These are phyloP conservation scores for Lactarius akahatsu DNA, from an alignment of 768 basidiomycete genomes.

Conservation along the genomic window DNA sequence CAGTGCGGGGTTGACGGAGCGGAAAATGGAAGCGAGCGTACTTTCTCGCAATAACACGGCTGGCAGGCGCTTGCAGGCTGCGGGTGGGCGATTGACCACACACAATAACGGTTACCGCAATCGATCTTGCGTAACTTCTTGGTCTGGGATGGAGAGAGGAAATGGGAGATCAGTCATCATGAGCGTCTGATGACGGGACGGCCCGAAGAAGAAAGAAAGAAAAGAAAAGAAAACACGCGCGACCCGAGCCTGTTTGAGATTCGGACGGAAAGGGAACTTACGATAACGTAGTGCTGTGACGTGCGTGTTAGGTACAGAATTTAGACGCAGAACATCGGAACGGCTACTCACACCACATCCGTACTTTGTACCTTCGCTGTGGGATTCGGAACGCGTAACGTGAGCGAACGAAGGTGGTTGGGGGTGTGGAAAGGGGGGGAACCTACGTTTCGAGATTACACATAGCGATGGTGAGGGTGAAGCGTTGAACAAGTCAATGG, in stretches of 20 bases:
- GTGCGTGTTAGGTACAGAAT: slow-evolving; percentile 27
- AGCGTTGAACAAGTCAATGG: background rate
- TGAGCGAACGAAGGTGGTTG: slow-evolving; percentile 33
- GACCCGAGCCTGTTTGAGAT: slow-evolving; percentile 15
- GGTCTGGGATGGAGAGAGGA: slow-evolving; percentile 41
- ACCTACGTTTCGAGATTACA: slow-evolving; percentile 43
- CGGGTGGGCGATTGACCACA: slow-evolving; percentile 42
- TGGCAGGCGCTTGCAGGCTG: slow-evolving; percentile 36
- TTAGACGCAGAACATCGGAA: slow-evolving; percentile 30
- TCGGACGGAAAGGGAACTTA: slow-evolving; percentile 37
- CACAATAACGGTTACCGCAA: slow-evolving; percentile 49
- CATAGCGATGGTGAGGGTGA: slow-evolving; percentile 31
- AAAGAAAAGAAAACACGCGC: slow-evolving; percentile 4
- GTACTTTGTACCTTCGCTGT: slow-evolving; percentile 70
- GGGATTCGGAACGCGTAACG: slow-evolving; percentile 30
- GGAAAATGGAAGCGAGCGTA: slow-evolving; percentile 27
- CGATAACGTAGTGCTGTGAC: slow-evolving; percentile 65
- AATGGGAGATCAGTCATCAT: background rate
- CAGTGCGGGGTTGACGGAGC: slow-evolving; percentile 15
- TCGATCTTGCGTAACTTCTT: slow-evolving; percentile 52
- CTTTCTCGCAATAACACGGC: slow-evolving; percentile 47
- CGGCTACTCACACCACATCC: slow-evolving; percentile 57
- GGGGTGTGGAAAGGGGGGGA: slow-evolving; percentile 24
- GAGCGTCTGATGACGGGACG: slow-evolving; percentile 22
- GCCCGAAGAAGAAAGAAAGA: slow-evolving; percentile 6